Evolutionary conservation across 2,329 filamentous ascomycete species (phyloP).

Genomic region (Verticillium klebahnii): DNA sequence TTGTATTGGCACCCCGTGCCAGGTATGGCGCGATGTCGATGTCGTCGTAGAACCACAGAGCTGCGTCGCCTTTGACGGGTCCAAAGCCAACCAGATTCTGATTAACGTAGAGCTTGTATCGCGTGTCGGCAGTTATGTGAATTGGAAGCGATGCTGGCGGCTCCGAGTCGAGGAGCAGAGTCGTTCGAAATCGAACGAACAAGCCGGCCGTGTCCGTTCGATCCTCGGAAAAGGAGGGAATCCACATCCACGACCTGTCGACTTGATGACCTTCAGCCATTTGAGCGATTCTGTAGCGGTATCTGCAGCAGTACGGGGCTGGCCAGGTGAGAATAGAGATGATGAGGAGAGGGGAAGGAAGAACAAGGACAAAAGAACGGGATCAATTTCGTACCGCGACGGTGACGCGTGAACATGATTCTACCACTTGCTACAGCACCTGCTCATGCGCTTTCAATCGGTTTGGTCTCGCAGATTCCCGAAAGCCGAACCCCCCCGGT

Average conservation of each 20-base stretch:
- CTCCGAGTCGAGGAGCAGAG: slow-evolving; percentile 2
- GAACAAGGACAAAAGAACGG: too few relatives aligned
- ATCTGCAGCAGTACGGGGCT: too few relatives aligned
- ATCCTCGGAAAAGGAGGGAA: slow-evolving; percentile 10
- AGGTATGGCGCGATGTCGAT: slow-evolving; percentile 16
- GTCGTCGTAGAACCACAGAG: slow-evolving; percentile 19
- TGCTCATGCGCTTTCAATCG: too few relatives aligned
- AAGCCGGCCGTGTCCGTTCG: slow-evolving; percentile 10
- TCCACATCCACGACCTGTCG: slow-evolving; percentile 10
- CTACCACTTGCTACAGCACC: too few relatives aligned
- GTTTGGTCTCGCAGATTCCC: too few relatives aligned
- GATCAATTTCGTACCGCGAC: too few relatives aligned
- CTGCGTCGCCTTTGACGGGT: slow-evolving; percentile 16
- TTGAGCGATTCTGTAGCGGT: background rate
- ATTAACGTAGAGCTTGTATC: slow-evolving; percentile 20
- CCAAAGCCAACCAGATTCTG: slow-evolving; percentile 13
- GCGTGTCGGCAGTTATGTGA: slow-evolving; percentile 19
- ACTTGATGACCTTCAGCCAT: slow-evolving; percentile 3
- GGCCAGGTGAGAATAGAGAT: too few relatives aligned
- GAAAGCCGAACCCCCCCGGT: too few relatives aligned
- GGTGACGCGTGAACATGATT: too few relatives aligned
- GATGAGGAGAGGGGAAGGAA: too few relatives aligned
- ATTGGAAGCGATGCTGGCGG: background rate
- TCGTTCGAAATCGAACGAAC: slow-evolving; percentile 12
- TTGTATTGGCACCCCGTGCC: slow-evolving; percentile 8